A percentile compares a stretch with the other conserved stretches of the same genome.
These are phyloP conservation scores for Krasilnikovozyma curviuscula DNA, from an alignment of 768 basidiomycete genomes.

Conservation along the genomic window DNA sequence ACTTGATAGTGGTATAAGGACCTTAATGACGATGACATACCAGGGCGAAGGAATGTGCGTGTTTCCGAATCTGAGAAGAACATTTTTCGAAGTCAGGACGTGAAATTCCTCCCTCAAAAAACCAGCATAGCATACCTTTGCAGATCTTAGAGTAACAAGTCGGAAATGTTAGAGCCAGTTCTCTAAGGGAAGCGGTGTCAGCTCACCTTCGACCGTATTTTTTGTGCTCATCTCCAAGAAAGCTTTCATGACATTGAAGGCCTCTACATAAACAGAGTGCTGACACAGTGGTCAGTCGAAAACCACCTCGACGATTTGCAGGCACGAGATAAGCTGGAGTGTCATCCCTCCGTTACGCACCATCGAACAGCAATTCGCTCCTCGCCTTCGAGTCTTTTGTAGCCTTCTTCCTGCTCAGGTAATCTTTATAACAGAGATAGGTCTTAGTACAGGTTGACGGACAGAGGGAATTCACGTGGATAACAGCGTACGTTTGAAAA, in stretches of 20 bases:
- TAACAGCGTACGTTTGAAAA: too few relatives aligned
- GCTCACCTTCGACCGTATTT: slow-evolving; percentile 1
- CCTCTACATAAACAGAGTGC: neutral
- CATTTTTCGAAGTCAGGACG: too few relatives aligned
- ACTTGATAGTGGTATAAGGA: slow-evolving; percentile 45
- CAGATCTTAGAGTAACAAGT: slow-evolving; percentile 1
- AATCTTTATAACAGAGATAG: too few relatives aligned
- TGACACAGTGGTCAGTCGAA: neutral
- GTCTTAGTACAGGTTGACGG: too few relatives aligned
- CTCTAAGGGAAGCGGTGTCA: slow-evolving; percentile 21
- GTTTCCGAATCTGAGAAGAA: too few relatives aligned
- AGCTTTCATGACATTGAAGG: slow-evolving; percentile 22
- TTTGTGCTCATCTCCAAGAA: slow-evolving; percentile 40
- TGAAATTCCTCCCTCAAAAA: too few relatives aligned
- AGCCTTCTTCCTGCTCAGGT: slow-evolving; percentile 8
- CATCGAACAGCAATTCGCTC: slow-evolving; percentile 11
- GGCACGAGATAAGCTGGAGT: neutral
- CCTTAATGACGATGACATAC: slow-evolving; percentile 52
- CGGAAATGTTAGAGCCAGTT: neutral
- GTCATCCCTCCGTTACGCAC: too few relatives aligned
- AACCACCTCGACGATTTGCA: neutral
- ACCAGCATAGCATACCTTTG: too few relatives aligned
- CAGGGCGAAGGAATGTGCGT: slow-evolving; percentile 67
- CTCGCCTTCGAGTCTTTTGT: slow-evolving; percentile 10
- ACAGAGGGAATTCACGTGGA: too few relatives aligned